phyloP scores from a whole-genome alignment of 768 basidiomycete species.

The Leccinum disarticulatum region DNA sequence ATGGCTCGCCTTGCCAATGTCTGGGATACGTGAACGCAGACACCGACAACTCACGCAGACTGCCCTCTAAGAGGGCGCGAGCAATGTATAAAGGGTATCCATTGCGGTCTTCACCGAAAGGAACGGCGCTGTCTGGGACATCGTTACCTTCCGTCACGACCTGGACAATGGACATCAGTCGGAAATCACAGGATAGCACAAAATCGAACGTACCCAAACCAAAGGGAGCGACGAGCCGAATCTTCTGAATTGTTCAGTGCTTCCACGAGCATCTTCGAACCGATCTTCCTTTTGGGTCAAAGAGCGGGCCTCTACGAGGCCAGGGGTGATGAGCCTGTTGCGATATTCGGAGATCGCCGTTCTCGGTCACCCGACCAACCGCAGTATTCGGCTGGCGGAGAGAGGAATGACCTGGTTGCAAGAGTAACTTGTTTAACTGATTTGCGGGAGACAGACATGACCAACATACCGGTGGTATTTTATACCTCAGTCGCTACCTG shows the following conservation, averaged over 20 bases:
- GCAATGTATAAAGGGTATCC: too few relatives aligned
- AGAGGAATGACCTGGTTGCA: conserved; percentile 11
- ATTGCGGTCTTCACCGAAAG: too few relatives aligned
- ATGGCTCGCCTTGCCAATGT: conserved; percentile 35
- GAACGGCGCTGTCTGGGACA: too few relatives aligned
- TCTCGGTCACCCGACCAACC: conserved; percentile 5
- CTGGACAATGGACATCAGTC: too few relatives aligned
- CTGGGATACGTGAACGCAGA: conserved; percentile 9
- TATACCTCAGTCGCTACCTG: too few relatives aligned
- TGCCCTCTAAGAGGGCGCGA: conserved; percentile 7
- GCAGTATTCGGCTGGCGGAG: conserved; percentile 7
- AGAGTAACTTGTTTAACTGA: not conserved
- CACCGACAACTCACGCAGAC: conserved; percentile 23
- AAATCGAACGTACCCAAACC: too few relatives aligned
- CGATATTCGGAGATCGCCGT: conserved; percentile 18
- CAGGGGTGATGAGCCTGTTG: conserved; percentile 16
- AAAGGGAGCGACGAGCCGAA: conserved; percentile 24
- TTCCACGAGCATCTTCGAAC: conserved; percentile 29
- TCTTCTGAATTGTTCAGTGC: conserved; percentile 28
- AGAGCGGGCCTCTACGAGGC: conserved; percentile 8
- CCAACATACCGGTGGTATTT: too few relatives aligned
- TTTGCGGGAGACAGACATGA: conserved; percentile 22
- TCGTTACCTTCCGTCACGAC: too few relatives aligned
- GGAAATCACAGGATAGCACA: too few relatives aligned
- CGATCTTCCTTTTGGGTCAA: conserved; percentile 29